Conservation (phyloP, 352 stramenopile genomes). For the Elongisporangium undulatum region DNA sequence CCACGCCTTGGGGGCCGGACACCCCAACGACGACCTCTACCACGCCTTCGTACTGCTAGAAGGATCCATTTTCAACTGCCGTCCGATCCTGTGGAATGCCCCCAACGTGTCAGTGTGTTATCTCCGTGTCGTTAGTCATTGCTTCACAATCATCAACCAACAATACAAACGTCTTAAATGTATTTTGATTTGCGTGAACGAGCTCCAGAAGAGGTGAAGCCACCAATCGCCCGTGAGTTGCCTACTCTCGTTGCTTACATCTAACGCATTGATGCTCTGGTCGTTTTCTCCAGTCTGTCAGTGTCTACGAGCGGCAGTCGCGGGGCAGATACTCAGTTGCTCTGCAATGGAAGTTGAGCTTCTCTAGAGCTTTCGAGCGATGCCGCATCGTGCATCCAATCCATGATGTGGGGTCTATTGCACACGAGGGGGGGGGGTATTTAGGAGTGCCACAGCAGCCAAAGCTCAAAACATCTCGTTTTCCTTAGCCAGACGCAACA, state of each 20-base stretch:
- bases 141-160: neutral
- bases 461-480: slow-evolving; percentile 65
- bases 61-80: neutral
- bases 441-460: neutral
- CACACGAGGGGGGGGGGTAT: neutral
- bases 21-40: neutral
- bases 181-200: neutral
- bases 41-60: neutral
- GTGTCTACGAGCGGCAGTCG: neutral
- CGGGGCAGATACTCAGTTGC: neutral
- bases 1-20: neutral
- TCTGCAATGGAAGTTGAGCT: neutral
- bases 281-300: neutral
- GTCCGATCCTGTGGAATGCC: neutral
- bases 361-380: neutral
- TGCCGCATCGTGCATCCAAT: neutral
- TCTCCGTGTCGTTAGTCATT: too few relatives aligned
- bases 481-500: slow-evolving; percentile 66
- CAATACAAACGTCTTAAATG: neutral
- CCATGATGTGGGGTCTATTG: neutral
- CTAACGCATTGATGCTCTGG: neutral
- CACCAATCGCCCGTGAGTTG: neutral
- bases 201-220: too few relatives aligned
- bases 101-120: neutral
- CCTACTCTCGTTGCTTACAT: neutral